These are phyloP conservation scores for Pseudogymnoascus sp. DNA, from an alignment of 2,329 filamentous ascomycete species.

Conservation along the genomic window DNA sequence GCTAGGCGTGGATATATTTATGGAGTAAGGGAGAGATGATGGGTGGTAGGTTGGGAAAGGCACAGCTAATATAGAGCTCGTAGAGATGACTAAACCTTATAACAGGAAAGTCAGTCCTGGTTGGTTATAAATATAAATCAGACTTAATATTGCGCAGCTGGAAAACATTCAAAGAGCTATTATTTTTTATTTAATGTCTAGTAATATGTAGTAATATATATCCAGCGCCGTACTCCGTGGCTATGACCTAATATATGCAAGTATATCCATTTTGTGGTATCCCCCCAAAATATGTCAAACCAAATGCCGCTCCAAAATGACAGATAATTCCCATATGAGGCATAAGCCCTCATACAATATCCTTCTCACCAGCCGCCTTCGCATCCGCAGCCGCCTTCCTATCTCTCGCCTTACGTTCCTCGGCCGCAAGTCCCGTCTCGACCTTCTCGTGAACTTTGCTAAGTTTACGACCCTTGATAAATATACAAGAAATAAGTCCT, in stretches of 20 bases:
- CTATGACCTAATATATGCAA: not conserved
- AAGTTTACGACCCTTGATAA: conserved; percentile 40
- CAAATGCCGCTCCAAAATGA: not conserved
- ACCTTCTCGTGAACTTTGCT: conserved; percentile 46
- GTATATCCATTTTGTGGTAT: not conserved
- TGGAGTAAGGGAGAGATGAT: not conserved
- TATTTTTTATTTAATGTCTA: not conserved
- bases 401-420: conserved; percentile 19
- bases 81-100: not conserved
- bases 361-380: conserved; percentile 15
- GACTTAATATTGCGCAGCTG: not conserved
- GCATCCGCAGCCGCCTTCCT: conserved; percentile 16
- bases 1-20: not conserved
- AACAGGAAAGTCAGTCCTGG: not conserved
- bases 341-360: not conserved
- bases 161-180: not conserved
- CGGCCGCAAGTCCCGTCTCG: conserved; percentile 38
- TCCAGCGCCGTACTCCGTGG: not conserved
- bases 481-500: conserved; percentile 37
- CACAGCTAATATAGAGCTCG: not conserved
- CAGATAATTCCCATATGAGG: not conserved
- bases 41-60: not conserved
- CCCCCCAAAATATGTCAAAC: not conserved
- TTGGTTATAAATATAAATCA: not conserved
- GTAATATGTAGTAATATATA: not conserved